These are phyloP conservation scores for Cyclotella atomus DNA, from an alignment of 108 stramenopile species.

Conservation along the genomic window DNA sequence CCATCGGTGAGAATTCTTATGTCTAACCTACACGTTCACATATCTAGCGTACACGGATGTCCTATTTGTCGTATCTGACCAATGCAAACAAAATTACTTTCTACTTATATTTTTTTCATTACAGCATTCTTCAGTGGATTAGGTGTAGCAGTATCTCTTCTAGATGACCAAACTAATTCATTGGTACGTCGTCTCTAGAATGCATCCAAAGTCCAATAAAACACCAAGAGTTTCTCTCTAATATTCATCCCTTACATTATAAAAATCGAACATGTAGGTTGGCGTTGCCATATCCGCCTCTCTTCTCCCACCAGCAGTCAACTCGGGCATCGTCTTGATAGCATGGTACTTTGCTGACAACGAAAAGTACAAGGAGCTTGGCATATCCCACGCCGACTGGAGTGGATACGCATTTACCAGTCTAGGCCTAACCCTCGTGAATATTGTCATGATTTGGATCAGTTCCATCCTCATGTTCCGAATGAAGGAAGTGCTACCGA, in stretches of 20 bases:
- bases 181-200: too few relatives aligned
- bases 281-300: constrained; percentile 86
- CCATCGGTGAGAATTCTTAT: constrained; percentile 30
- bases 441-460: constrained; percentile 20
- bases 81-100: background rate
- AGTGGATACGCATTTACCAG: background rate
- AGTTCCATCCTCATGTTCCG: constrained; percentile 33
- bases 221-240: too few relatives aligned
- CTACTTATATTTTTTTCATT: background rate
- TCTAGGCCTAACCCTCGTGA: constrained; percentile 25
- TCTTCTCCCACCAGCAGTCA: constrained; percentile 86
- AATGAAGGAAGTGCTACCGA: constrained; percentile 37
- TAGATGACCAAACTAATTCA: constrained; percentile 76
- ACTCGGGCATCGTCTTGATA: constrained; percentile 23
- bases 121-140: constrained; percentile 82
- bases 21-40: too few relatives aligned
- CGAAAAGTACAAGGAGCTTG: background rate
- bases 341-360: background rate
- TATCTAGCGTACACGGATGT: too few relatives aligned
- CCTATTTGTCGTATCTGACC: background rate
- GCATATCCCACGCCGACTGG: background rate
- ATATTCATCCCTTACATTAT: constrained; percentile 26
- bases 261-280: constrained; percentile 27
- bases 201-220: too few relatives aligned
- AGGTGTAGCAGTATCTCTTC: constrained; percentile 84